Percentiles rank a stretch among this genome's conserved stretches.
These are phyloP conservation scores for Shiraia bambusicola DNA, from an alignment of 2,329 filamentous ascomycete species.

Conservation along the genomic window DNA sequence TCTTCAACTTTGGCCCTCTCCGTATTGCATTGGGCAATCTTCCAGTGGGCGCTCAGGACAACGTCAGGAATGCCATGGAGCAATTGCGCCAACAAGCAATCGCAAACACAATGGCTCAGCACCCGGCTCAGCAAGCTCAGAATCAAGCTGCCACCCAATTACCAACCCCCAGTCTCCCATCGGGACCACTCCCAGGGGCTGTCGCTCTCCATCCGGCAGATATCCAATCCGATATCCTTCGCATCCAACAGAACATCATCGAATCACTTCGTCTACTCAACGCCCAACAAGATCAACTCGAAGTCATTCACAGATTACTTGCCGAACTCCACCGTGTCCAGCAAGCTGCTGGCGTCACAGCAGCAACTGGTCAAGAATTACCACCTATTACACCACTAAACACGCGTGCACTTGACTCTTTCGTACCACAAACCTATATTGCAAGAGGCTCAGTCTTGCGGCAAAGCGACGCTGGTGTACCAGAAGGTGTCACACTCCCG, in stretches of 20 bases:
- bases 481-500: slow-evolving; percentile 39
- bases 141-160: slow-evolving; percentile 11
- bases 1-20: slow-evolving; percentile 42
- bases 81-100: slow-evolving; percentile 26
- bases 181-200: slow-evolving; percentile 20
- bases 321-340: slow-evolving; percentile 36
- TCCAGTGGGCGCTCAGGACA: slow-evolving; percentile 29
- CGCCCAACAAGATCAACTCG: slow-evolving; percentile 37
- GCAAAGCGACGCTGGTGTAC: slow-evolving; percentile 39
- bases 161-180: slow-evolving; percentile 13
- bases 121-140: slow-evolving; percentile 18
- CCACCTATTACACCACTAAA: slow-evolving; percentile 29
- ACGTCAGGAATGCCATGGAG: slow-evolving; percentile 26
- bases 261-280: slow-evolving; percentile 39
- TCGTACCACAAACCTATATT: slow-evolving; percentile 37
- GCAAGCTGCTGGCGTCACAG: slow-evolving; percentile 28
- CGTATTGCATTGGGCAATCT: slow-evolving; percentile 39
- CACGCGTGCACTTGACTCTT: slow-evolving; percentile 16
- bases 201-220: slow-evolving; percentile 34
- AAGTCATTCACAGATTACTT: slow-evolving; percentile 35
- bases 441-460: slow-evolving; percentile 34
- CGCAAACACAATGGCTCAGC: slow-evolving; percentile 27
- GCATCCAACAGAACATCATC: slow-evolving; percentile 42
- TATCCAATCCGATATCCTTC: slow-evolving; percentile 40
- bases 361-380: slow-evolving; percentile 27